Base-by-base conservation (phyloP, 371 early-diverging fungal species). In the Enteropsectra breve region DNA sequence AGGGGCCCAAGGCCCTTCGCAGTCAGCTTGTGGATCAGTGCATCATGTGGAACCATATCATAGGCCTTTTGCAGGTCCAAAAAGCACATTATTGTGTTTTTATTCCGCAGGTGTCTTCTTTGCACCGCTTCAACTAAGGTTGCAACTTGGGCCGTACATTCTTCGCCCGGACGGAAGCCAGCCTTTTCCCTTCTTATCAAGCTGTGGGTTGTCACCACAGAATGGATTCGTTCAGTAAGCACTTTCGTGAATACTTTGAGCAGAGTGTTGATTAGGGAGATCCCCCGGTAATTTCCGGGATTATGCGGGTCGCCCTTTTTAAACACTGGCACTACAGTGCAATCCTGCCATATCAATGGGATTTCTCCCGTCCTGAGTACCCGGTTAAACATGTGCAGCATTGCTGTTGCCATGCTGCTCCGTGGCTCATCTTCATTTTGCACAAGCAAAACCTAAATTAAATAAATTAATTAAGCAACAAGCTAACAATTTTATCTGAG, bases 241-340 rank as follows among this genome's bases (percentile, higher is more conserved):
- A 65, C 38, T 28, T 57, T 70, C 11, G 15, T 15, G 13, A 58
- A 21, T 28, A 70, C 18, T 40, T 70, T 70, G 13, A 1, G 24
- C 1, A 53, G 11, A 0, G 38, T 57, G 15, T 29, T 34, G 29
- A 70, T 65, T 24, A 70, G 29, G 18, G 59, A 37, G 8, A 70
- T 70, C 3, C 71, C 71, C 52, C 66, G 36, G 40, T 70, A 70
- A 37, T 70, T 70, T 21, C 55, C 43, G 4, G 13, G 18, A n/a
- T 57, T 21, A 2, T 0, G 1, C 18, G 23, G 0, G 34, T 70
- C 66, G 6, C 71, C 71, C 57, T 70, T 70, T 36, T 70, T 70
- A 24, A 6, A 54, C 1, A 66, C 15, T 6, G 66, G 57, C n/a
- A 70, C 40, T 2, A 70, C 53, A 32, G 38, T 26, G n/a, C 49